A percentile compares a stretch with the other conserved stretches of the same genome.
Conservation (phyloP, 164 flowering plant genomes). For the Dillenia turbinata region DNA sequence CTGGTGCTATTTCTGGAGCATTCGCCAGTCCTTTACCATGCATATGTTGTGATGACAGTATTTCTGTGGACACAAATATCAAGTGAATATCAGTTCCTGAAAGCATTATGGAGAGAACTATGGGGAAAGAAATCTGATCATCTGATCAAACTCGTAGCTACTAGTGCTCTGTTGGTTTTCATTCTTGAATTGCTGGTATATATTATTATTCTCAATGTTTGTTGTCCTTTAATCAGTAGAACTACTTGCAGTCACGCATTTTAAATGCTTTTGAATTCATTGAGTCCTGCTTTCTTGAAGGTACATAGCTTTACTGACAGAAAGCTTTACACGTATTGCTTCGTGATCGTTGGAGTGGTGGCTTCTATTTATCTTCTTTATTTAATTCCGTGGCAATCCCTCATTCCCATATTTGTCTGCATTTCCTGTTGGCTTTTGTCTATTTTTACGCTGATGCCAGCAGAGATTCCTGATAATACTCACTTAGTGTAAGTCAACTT, state of each 20-base stretch:
- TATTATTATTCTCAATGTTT: neutral
- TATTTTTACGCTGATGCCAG: conserved; percentile 88
- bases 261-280: conserved; percentile 1
- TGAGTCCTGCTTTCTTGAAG: conserved; percentile 38
- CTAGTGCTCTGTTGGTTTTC: conserved; percentile 41
- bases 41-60: conserved; percentile 67
- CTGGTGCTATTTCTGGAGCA: conserved; percentile 54
- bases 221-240: neutral
- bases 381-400: conserved; percentile 47
- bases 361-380: conserved; percentile 48
- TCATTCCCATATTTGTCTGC: conserved; percentile 58
- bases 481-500: conserved; percentile 63
- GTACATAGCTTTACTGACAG: conserved; percentile 90
- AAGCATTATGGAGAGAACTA: conserved; percentile 50
- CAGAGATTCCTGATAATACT: conserved; percentile 94
- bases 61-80: conserved; percentile 86
- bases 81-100: conserved; percentile 55
- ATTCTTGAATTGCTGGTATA: conserved; percentile 84
- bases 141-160: conserved; percentile 41
- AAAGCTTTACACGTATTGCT: conserved; percentile 80
- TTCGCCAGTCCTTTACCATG: conserved; percentile 89
- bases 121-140: conserved; percentile 29
- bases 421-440: conserved; percentile 79
- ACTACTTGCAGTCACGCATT: neutral
- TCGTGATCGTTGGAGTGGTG: conserved; percentile 51